Conservation (phyloP, 1,284 basidiomycete genomes). For the Heterobasidion annosum region DNA sequence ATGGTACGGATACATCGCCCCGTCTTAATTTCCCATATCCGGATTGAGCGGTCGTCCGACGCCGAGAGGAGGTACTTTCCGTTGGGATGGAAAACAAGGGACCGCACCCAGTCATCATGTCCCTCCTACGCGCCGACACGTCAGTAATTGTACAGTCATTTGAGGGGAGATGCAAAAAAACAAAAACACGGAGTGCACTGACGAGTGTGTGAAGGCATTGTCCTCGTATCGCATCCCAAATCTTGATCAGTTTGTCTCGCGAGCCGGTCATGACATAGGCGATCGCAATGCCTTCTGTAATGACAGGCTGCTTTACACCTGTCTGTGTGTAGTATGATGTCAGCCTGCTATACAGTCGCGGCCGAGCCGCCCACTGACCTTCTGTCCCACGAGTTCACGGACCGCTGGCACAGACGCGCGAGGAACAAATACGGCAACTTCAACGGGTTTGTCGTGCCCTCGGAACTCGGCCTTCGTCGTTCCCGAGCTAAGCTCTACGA, state of each 20-base stretch:
- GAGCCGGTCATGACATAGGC: slow-evolving; percentile 59
- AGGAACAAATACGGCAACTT: slow-evolving; percentile 61
- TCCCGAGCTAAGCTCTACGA: slow-evolving; percentile 55
- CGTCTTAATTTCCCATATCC: slow-evolving; percentile 67
- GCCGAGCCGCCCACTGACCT: slow-evolving; percentile 10
- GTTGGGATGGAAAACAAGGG: slow-evolving; percentile 62
- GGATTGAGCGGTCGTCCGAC: slow-evolving; percentile 71
- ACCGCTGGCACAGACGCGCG: slow-evolving; percentile 47
- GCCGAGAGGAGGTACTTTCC: slow-evolving; percentile 68
- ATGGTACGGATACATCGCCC: slow-evolving; percentile 61
- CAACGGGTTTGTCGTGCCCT: slow-evolving; percentile 73
- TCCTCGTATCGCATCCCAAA: slow-evolving; percentile 64
- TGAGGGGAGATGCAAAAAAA: background rate
- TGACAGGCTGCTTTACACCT: slow-evolving; percentile 3
- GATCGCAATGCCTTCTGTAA: slow-evolving; percentile 11
- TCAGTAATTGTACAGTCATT: background rate
- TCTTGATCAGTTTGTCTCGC: slow-evolving; percentile 63
- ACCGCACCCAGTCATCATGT: slow-evolving; percentile 67
- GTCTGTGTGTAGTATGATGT: background rate
- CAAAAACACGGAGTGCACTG: slow-evolving; percentile 13
- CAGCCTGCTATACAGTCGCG: background rate
- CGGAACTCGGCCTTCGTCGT: slow-evolving; percentile 61
- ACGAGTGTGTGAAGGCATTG: slow-evolving; percentile 62
- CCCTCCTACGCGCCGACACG: slow-evolving; percentile 27
- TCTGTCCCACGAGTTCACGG: slow-evolving; percentile 23